phyloP scores from a whole-genome alignment of 2,329 filamentous ascomycete genomes.

The Paraphoma chrysanthemicola region DNA sequence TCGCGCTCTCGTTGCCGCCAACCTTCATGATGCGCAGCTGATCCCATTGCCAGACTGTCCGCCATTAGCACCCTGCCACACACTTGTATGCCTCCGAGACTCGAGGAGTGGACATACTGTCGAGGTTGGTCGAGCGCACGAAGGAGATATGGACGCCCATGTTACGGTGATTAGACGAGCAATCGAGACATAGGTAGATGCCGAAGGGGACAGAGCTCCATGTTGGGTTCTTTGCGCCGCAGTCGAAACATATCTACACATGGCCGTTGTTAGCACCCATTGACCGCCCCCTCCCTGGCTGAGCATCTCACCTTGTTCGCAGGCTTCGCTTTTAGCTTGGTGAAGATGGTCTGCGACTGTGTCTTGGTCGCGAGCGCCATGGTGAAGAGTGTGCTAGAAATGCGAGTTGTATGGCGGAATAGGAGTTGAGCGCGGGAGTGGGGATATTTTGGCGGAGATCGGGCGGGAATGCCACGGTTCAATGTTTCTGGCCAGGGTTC shows the following conservation, averaged over 20 bases:
- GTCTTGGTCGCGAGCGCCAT: constrained; percentile 82
- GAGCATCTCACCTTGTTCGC: constrained; percentile 82
- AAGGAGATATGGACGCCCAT: constrained; percentile 99
- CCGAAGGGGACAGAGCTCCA: constrained; percentile 98
- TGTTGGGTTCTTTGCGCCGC: constrained; percentile 94
- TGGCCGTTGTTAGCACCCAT: constrained; percentile 25
- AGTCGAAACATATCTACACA: constrained; percentile 92
- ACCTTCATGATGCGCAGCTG: constrained; percentile 98
- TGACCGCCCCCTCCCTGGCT: constrained; percentile 21
- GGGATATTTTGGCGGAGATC: constrained; percentile 36
- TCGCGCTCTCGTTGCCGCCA: constrained; percentile 95
- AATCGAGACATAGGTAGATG: constrained; percentile 98
- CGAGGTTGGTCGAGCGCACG: constrained; percentile 96
- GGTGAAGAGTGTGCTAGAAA: constrained; percentile 27
- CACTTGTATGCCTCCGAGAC: constrained; percentile 38
- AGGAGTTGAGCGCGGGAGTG: constrained; percentile 35
- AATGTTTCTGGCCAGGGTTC: neutral
- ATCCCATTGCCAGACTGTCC: constrained; percentile 89
- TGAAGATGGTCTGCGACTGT: constrained; percentile 96
- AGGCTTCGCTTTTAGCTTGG: constrained; percentile 92
- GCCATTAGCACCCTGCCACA: constrained; percentile 55
- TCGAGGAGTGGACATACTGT: constrained; percentile 70
- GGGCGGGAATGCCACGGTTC: constrained; percentile 6
- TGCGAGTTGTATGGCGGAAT: constrained; percentile 23
- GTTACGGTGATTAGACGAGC: constrained; percentile 95